Evolutionary conservation across 1,284 basidiomycete species (phyloP), one percentile per base, ranked within the genome.

Genomic region (Ganoderma meredithae): DNA sequence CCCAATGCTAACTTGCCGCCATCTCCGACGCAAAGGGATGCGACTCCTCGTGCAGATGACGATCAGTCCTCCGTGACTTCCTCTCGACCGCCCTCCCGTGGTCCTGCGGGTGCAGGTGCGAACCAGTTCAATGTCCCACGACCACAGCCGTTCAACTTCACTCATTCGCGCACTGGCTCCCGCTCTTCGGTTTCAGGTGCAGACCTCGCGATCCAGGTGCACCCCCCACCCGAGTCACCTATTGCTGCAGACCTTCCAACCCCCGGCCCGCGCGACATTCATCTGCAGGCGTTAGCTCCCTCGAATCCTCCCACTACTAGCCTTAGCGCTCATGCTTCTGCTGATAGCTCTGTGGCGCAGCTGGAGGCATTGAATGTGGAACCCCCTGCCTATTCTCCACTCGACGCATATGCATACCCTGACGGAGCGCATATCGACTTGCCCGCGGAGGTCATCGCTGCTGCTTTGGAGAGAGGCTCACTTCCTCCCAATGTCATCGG

Each of bases 361-460:
- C 64, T 76, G 60, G 70, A 69, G 27, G 68, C 70, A 52, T 69
- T 76, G 53, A 71, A 74, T 19, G 72, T 66, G 68, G 90, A 91
- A 69, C 93, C 93, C 36, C 93, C 93, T 31, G 91, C 91, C 27
- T 95, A 95, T 79, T 94, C 93, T 9, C 93, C 93, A 22, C 78
- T 95, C 73, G 93, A 95, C 75, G 91, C 93, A 15, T 92, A 85
- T 74, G 86, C 88, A 52, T 94, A 95, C 75, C 84, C 90, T 40
- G 93, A 95, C 49, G 93, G 93, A 47, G 93, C 95, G 33, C 90
- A 91, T 67, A 88, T 95, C 62, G 93, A 95, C 78, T 82, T 95
- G 56, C 93, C 93, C 33, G 92, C 93, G 25, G 93, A 95, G 73
- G 86, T 94, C 58, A 94, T 95, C 70, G 85, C 91, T 15, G 93